Conservation (phyloP, 2,329 filamentous ascomycete genomes). For the Colletotrichum sp. region DNA sequence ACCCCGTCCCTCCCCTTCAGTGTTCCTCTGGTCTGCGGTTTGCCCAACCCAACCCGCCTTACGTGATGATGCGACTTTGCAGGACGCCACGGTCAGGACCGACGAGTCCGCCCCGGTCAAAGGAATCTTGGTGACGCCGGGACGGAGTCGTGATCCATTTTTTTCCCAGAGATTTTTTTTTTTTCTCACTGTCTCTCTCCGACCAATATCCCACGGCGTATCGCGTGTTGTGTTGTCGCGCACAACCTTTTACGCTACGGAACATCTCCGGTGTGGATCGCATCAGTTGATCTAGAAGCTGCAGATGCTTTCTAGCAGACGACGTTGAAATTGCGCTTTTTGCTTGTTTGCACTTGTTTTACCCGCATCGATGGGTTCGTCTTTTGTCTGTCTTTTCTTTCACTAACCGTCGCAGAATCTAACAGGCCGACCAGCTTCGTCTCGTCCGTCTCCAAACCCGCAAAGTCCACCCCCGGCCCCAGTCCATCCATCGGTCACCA, state of each 20-base stretch:
- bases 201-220: neutral
- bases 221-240: neutral
- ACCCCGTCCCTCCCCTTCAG: neutral
- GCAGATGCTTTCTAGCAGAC: neutral
- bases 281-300: constrained; percentile 4
- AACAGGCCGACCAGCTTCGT: neutral
- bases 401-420: neutral
- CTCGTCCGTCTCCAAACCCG: constrained; percentile 2
- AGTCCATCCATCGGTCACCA: neutral
- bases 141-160: constrained; percentile 3
- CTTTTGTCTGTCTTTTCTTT: neutral
- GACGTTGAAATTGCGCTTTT: neutral
- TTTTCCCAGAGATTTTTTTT: neutral
- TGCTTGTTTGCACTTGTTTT: neutral
- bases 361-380: neutral
- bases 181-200: neutral
- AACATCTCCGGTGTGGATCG: constrained; percentile 18
- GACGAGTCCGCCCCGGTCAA: neutral
- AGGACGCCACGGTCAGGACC: neutral
- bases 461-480: neutral
- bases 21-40: neutral
- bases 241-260: neutral
- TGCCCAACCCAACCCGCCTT: neutral
- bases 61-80: constrained; percentile 18
- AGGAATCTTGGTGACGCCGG: neutral